phyloP scores from a whole-genome alignment of 1,139 yeast species.

The Pichia terricola region DNA sequence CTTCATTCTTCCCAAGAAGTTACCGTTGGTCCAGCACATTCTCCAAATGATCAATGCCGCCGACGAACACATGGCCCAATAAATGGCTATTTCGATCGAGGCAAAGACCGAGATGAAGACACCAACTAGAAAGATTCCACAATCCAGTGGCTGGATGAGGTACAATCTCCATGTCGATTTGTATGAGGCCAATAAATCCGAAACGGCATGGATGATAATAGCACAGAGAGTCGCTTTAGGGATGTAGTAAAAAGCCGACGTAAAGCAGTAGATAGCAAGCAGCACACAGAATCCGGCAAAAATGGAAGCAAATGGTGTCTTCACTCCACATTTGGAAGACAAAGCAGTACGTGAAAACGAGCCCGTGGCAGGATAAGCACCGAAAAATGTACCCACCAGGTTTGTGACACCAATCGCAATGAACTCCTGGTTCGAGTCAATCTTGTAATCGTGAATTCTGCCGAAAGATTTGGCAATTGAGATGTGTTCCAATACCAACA shows the following conservation, averaged over 20 bases:
- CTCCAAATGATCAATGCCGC: constrained; percentile 65
- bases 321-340: constrained; percentile 90
- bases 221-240: constrained; percentile 86
- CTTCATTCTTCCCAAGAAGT: constrained; percentile 69
- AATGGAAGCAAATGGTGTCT: constrained; percentile 89
- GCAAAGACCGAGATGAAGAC: constrained; percentile 75
- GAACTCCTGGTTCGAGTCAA: constrained; percentile 87
- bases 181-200: constrained; percentile 72
- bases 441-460: constrained; percentile 81
- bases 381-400: constrained; percentile 82
- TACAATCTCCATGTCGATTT: constrained; percentile 66
- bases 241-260: constrained; percentile 76
- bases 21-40: constrained; percentile 72
- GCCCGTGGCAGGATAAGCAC: constrained; percentile 94
- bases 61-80: constrained; percentile 83
- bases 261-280: constrained; percentile 75
- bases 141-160: constrained; percentile 69
- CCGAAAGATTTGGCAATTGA: constrained; percentile 93
- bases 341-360: constrained; percentile 92
- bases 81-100: constrained; percentile 80
- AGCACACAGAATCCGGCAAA: constrained; percentile 85
- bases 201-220: constrained; percentile 90
- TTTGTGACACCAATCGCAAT: constrained; percentile 92
- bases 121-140: constrained; percentile 64
- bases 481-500: constrained; percentile 81